These are phyloP conservation scores for Porcisia deanei DNA, from an alignment of 208 protist genomes.

Conservation along the genomic window DNA sequence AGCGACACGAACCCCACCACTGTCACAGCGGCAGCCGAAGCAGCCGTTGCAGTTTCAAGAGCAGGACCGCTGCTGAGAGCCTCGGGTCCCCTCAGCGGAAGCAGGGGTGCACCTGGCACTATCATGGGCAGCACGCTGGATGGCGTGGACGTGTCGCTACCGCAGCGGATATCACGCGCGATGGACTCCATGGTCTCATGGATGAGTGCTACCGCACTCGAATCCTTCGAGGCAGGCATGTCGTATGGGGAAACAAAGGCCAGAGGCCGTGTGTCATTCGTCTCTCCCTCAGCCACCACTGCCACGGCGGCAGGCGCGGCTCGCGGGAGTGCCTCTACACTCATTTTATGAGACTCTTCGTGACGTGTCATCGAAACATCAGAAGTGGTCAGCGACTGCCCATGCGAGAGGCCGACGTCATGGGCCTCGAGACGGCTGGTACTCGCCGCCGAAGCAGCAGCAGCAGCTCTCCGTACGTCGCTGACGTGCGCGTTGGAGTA, in stretches of 20 bases:
- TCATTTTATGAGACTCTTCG: neutral
- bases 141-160: neutral
- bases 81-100: neutral
- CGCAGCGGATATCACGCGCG: conserved; percentile 4
- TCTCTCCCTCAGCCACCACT: neutral
- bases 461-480: conserved; percentile 4
- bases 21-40: neutral
- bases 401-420: neutral
- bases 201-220: conserved; percentile 1
- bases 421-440: neutral
- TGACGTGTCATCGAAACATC: neutral
- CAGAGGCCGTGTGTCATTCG: neutral
- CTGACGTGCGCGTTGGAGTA: conserved; percentile 14
- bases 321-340: neutral
- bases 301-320: neutral
- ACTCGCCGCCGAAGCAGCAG: conserved; percentile 2
- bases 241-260: conserved; percentile 9
- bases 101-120: neutral
- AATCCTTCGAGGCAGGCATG: neutral
- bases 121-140: neutral
- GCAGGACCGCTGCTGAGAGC: neutral
- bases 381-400: neutral
- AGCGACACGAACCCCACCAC: neutral
- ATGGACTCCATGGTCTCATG: conserved; percentile 20
- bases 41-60: neutral